phyloP scores from a whole-genome alignment of 768 basidiomycete species.

The Tulasnella sp. region DNA sequence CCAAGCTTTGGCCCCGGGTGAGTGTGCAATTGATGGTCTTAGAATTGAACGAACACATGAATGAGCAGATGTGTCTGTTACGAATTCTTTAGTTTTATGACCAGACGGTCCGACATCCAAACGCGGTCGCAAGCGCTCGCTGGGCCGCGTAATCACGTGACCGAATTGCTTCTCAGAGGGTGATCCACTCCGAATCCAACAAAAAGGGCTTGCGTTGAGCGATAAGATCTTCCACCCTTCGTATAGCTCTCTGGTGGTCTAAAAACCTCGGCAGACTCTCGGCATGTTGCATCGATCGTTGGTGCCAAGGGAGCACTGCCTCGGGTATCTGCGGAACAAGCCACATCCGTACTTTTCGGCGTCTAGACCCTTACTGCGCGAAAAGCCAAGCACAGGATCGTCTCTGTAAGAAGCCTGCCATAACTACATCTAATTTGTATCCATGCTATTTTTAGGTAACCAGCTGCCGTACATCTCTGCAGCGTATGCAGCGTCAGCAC shows the following conservation, averaged over 20 bases:
- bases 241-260: too few relatives aligned
- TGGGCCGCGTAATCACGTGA: too few relatives aligned
- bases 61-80: too few relatives aligned
- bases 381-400: slow-evolving; percentile 5
- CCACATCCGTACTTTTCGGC: slow-evolving; percentile 2
- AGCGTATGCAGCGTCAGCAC: background rate
- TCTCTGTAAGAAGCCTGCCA: background rate
- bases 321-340: background rate
- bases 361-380: background rate
- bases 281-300: background rate
- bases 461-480: background rate
- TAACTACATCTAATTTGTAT: background rate
- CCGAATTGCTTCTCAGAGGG: too few relatives aligned
- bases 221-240: too few relatives aligned
- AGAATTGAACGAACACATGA: too few relatives aligned
- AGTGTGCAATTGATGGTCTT: background rate
- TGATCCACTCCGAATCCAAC: too few relatives aligned
- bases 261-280: too few relatives aligned
- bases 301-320: background rate
- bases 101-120: background rate
- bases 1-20: too few relatives aligned
- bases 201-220: background rate
- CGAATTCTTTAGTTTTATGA: background rate
- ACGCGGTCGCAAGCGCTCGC: background rate
- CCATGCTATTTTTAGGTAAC: too few relatives aligned